Evolutionary conservation across 257 asterid species (phyloP).

Genomic region (Schizonepeta tenuifolia): DNA sequence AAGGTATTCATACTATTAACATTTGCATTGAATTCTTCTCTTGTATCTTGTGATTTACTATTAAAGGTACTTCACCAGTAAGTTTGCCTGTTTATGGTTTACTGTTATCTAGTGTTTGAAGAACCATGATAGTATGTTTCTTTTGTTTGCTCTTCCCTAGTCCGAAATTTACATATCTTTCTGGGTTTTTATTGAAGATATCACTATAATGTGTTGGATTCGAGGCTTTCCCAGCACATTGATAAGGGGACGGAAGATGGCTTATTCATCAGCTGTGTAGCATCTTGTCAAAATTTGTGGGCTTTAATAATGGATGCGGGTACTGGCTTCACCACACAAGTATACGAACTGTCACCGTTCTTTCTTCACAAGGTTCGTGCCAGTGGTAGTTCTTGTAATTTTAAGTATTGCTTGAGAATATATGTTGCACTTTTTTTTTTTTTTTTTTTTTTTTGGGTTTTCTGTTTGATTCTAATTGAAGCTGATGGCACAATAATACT

Average conservation of each 20-base stretch:
- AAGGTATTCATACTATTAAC: conserved; percentile 46
- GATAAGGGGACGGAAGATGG: conserved; percentile 81
- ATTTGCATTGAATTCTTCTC: neutral
- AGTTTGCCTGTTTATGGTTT: conserved; percentile 9
- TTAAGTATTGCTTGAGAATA: neutral
- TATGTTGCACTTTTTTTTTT: too few species aligned
- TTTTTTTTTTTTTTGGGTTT: neutral
- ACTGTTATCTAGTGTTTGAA: neutral
- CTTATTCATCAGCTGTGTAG: conserved; percentile 65
- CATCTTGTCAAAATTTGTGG: conserved; percentile 73
- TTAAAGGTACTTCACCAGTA: neutral
- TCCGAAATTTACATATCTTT: conserved; percentile 13
- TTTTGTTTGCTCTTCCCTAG: conserved; percentile 4
- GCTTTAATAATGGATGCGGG: conserved; percentile 93
- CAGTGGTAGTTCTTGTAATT: neutral
- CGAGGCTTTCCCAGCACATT: conserved; percentile 73
- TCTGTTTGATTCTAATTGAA: neutral
- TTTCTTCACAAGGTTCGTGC: conserved; percentile 72
- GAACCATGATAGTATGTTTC: neutral
- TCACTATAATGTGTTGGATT: conserved; percentile 74
- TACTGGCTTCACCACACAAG: conserved; percentile 71
- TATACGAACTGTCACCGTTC: conserved; percentile 59
- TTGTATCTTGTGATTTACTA: neutral
- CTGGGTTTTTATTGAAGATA: conserved; percentile 45
- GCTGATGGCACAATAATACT: neutral